Conservation (phyloP, 2,329 filamentous ascomycete species). For the Fusarium bactridioides region DNA sequence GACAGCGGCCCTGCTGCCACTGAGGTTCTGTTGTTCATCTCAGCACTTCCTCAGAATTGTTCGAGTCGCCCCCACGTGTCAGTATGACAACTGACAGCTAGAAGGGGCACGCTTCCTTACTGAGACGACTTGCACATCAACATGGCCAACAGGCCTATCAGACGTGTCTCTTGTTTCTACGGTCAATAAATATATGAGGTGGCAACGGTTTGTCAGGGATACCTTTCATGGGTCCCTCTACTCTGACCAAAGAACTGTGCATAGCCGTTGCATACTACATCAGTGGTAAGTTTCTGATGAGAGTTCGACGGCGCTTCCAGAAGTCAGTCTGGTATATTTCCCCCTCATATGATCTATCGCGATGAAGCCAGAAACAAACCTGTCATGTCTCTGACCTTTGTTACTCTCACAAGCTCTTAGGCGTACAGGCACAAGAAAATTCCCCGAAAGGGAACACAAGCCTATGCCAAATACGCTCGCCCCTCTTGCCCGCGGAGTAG, state of each 20-base stretch:
- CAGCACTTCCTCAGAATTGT: slow-evolving; percentile 27
- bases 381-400: slow-evolving; percentile 39
- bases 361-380: slow-evolving; percentile 15
- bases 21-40: slow-evolving; percentile 17
- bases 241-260: slow-evolving; percentile 26
- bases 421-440: slow-evolving; percentile 52
- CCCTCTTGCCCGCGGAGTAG: background rate
- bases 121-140: slow-evolving; percentile 19
- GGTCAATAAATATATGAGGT: background rate
- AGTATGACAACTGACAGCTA: slow-evolving; percentile 37
- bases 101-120: slow-evolving; percentile 1
- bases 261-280: slow-evolving; percentile 33
- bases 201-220: slow-evolving; percentile 2
- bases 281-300: slow-evolving; percentile 13
- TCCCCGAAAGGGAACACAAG: slow-evolving; percentile 49
- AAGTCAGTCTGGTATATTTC: slow-evolving; percentile 17
- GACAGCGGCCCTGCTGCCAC: slow-evolving; percentile 18
- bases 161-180: background rate
- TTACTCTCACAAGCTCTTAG: slow-evolving; percentile 49
- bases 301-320: slow-evolving; percentile 32
- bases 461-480: slow-evolving; percentile 32
- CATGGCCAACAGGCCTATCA: slow-evolving; percentile 17
- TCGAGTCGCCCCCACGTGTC: slow-evolving; percentile 40
- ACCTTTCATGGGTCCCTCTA: background rate
- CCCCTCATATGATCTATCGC: background rate